These are phyloP conservation scores for Uncinocarpus reesii DNA, from an alignment of 2,329 filamentous ascomycete genomes.

Conservation along the genomic window DNA sequence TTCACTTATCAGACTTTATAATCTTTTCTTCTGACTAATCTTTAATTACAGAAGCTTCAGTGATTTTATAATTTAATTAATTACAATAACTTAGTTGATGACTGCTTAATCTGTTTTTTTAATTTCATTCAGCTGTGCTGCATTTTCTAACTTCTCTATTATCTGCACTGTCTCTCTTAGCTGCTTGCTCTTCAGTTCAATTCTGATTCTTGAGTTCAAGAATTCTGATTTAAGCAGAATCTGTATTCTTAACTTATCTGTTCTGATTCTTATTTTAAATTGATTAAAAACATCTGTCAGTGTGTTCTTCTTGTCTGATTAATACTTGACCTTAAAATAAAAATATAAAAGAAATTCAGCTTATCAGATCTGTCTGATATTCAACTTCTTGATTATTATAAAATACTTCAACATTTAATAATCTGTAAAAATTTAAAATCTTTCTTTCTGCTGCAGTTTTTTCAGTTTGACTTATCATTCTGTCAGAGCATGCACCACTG, in stretches of 20 bases:
- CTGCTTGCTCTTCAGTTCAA: too few relatives aligned
- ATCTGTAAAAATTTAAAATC: slow-evolving; percentile 22
- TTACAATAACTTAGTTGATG: neutral
- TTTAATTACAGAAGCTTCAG: neutral
- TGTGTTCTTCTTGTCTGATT: slow-evolving; percentile 17
- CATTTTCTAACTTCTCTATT: too few relatives aligned
- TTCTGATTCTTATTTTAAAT: neutral
- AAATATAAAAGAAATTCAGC: slow-evolving; percentile 19
- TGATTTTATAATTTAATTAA: neutral
- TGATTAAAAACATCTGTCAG: slow-evolving; percentile 36
- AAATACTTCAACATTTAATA: slow-evolving; percentile 26
- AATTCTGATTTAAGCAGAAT: too few relatives aligned
- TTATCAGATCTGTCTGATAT: slow-evolving; percentile 22
- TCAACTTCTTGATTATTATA: slow-evolving; percentile 25
- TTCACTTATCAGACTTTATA: neutral
- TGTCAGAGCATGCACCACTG: too few relatives aligned
- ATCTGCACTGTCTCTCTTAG: neutral
- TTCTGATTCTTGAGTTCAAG: too few relatives aligned
- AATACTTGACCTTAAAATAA: slow-evolving; percentile 23
- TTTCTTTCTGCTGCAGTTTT: slow-evolving; percentile 1
- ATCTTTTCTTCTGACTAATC: neutral
- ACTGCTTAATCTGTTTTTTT: too few relatives aligned
- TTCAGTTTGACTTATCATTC: slow-evolving; percentile 20
- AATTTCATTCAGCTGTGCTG: neutral
- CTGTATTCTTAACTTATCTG: neutral